Percentiles rank a stretch among this genome's conserved stretches.
phyloP scores from a whole-genome alignment of 73 alveolate genomes.

The Halteria grandinella region DNA sequence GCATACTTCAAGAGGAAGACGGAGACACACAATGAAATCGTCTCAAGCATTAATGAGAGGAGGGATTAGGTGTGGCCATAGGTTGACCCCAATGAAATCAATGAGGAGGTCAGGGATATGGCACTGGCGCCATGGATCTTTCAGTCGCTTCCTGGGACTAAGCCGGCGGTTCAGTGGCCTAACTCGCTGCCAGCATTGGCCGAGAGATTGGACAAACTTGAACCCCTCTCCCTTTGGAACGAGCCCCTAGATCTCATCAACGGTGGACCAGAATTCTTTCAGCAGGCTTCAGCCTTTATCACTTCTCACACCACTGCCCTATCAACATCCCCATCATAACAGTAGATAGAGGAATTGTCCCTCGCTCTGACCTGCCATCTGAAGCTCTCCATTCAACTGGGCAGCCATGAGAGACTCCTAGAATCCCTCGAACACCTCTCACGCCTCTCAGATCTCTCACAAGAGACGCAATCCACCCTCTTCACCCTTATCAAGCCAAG shows the following conservation, averaged over 20 bases:
- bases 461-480: too few relatives aligned
- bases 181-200: constrained; percentile 41
- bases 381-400: constrained; percentile 46
- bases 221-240: constrained; percentile 60
- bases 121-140: constrained; percentile 78
- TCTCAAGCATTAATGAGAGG: not conserved
- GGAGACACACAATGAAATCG: constrained; percentile 13
- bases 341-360: too few relatives aligned
- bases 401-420: constrained; percentile 39
- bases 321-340: too few relatives aligned
- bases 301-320: too few relatives aligned
- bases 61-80: constrained; percentile 28
- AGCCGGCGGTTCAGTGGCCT: constrained; percentile 59
- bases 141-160: constrained; percentile 73
- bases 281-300: constrained; percentile 62
- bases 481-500: too few relatives aligned
- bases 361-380: too few relatives aligned
- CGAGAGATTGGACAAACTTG: constrained; percentile 56
- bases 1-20: constrained; percentile 50
- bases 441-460: too few relatives aligned
- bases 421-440: constrained; percentile 43
- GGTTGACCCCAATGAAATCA: constrained; percentile 33
- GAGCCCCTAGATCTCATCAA: constrained; percentile 66
- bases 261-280: constrained; percentile 48
- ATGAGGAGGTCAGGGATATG: constrained; percentile 42